Conservation (phyloP, 1,139 yeast species). For the Suhomyces guaymorum region DNA sequence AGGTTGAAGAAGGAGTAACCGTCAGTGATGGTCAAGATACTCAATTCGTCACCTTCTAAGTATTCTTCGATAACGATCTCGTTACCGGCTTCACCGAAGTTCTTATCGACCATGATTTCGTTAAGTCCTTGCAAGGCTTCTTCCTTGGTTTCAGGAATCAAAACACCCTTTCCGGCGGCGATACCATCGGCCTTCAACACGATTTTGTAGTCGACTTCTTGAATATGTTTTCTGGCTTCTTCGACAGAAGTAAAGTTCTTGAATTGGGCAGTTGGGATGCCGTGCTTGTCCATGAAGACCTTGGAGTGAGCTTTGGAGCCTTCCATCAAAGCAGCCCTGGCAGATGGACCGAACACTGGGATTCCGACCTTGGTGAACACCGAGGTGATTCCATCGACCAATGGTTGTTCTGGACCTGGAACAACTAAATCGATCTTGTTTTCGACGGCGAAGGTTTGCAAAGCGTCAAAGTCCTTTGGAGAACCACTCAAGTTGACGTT, state of each 20-base stretch:
- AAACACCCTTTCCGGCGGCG: constrained; percentile 98
- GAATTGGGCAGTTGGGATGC: constrained; percentile 92
- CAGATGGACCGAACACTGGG: constrained; percentile 95
- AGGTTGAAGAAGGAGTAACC: constrained; percentile 89
- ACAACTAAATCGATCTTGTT: constrained; percentile 72
- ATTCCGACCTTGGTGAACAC: constrained; percentile 77
- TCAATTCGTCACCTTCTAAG: constrained; percentile 94
- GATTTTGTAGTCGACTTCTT: constrained; percentile 66
- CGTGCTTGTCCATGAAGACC: constrained; percentile 87
- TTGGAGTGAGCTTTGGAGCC: constrained; percentile 96
- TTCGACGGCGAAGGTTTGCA: constrained; percentile 68
- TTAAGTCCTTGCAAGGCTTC: constrained; percentile 86
- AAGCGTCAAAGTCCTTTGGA: constrained; percentile 58
- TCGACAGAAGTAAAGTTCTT: constrained; percentile 76
- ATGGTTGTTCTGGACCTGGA: constrained; percentile 99
- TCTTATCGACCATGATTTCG: constrained; percentile 86
- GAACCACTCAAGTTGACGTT: constrained; percentile 69
- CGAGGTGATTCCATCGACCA: constrained; percentile 87
- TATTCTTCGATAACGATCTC: constrained; percentile 96
- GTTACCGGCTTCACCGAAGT: constrained; percentile 92
- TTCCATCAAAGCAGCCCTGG: constrained; percentile 89
- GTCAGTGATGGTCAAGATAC: constrained; percentile 88
- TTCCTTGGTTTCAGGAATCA: constrained; percentile 80
- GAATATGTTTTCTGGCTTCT: constrained; percentile 71
- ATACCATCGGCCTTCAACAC: constrained; percentile 97